These are phyloP conservation scores for Annulohypoxylon stygium DNA, from an alignment of 495 filamentous ascomycete genomes.

Conservation along the genomic window DNA sequence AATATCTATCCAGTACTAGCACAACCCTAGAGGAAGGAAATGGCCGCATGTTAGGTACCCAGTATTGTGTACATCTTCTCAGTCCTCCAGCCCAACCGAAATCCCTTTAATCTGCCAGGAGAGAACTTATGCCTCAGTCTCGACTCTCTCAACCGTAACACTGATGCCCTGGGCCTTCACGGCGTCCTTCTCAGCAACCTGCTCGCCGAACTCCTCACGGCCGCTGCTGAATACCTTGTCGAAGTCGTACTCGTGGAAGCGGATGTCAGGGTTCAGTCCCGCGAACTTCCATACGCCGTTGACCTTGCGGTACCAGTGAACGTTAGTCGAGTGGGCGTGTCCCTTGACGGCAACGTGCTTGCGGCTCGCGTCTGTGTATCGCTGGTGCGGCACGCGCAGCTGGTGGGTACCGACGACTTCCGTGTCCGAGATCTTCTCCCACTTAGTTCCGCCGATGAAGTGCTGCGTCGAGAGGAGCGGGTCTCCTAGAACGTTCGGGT, in stretches of 20 bases:
- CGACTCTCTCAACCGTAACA: slow-evolving; percentile 18
- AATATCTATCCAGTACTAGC: neutral
- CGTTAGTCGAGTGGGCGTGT: slow-evolving; percentile 78
- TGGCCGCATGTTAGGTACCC: neutral
- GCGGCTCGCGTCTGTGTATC: slow-evolving; percentile 68
- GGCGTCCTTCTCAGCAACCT: slow-evolving; percentile 26
- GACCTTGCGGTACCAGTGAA: slow-evolving; percentile 79
- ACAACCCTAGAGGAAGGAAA: neutral
- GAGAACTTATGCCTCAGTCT: slow-evolving; percentile 25
- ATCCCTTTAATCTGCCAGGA: neutral
- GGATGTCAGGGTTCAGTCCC: slow-evolving; percentile 76
- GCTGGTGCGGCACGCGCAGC: slow-evolving; percentile 78
- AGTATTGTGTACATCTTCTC: neutral
- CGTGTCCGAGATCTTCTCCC: slow-evolving; percentile 76
- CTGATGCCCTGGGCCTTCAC: slow-evolving; percentile 37
- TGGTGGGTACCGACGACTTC: slow-evolving; percentile 81
- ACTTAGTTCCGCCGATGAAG: slow-evolving; percentile 78
- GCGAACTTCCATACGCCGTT: slow-evolving; percentile 87
- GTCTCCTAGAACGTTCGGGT: slow-evolving; percentile 76
- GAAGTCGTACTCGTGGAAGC: slow-evolving; percentile 81
- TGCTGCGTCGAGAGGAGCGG: slow-evolving; percentile 80
- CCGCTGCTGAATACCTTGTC: slow-evolving; percentile 61
- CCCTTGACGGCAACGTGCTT: slow-evolving; percentile 69
- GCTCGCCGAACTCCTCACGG: slow-evolving; percentile 59
- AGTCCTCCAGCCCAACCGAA: neutral